Base-by-base conservation (phyloP, 2,329 filamentous ascomycete genomes). In the Talaromyces albobiverticillius region DNA sequence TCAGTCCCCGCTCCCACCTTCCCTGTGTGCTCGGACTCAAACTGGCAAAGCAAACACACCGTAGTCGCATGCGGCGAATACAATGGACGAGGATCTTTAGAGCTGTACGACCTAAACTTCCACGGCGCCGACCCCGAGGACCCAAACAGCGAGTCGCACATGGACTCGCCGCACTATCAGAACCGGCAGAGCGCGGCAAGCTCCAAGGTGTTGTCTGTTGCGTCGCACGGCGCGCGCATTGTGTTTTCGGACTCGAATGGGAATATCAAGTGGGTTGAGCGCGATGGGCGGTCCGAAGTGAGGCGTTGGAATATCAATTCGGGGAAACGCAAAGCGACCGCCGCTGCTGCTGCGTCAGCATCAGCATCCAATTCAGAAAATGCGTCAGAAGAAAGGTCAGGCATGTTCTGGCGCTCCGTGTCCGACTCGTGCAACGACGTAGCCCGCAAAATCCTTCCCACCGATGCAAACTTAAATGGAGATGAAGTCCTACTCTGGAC, bases 11-110 rank as follows among this genome's bases (percentile, higher is more conserved):
- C 68, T 4, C 81, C 84, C 11, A 66, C 60, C 56, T 72, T 86
- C 18, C 81, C 83, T n/a, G 60, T 70, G 4, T 62, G 64, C 36
- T 63, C 64, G 3, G 61, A 63, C 36, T 61, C 64, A 1, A 10
- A 70, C 77, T 51, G 79, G 82, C 53, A 79, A 79, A 59, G 75
- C 83, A 11, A 74, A 69, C 58, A 86, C 43, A 91, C 87, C 0
- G 72, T 96, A 23, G 82, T 96, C 49, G 89, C 90, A 2, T 89
- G 88, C 36, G 93, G 92, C 4, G 89, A 93, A 66, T 96, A 96
- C 74, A 95, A 94, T 62, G 90, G 88, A 29, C 92, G 94, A 69
- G 93, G 93, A 0, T 92, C 88, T 0, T 76, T 97, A 2, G 93
- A 97, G 66, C 75, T 96, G n/a, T 96, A 95, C 68, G 57, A 66